Evolutionary conservation across 441 rosid species (phyloP), one percentile per base, ranked within the genome.

Genomic region (Populus hybrid): DNA sequence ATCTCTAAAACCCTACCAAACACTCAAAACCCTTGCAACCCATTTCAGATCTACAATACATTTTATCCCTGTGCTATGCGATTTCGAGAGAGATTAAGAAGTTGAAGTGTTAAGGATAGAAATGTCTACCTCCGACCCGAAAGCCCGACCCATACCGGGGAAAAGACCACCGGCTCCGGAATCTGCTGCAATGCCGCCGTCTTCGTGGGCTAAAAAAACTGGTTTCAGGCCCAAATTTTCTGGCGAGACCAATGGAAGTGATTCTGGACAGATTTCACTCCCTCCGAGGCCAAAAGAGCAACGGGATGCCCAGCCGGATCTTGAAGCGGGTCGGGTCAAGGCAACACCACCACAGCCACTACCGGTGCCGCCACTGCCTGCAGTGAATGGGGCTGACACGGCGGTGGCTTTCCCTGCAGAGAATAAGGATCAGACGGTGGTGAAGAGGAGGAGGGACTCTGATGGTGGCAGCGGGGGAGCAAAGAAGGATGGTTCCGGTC

Each of bases 151-250:
- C 24, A 89, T 90, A 75, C 94, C 91, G 1, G 93, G 91, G 28
- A 82, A 91, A 1, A 89, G 90, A 91, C 97, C 90, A 0, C 94
- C 98, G 3, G 76, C 86, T 70, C 92, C 94, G 10, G 98, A 91
- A 32, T 81, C 96, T 0, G 78, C 96, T 26, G 82, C 95, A 78
- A 73, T 91, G 86, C 93, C 97, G 79, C 97, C 97, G 4, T 86
- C 99, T 78, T 82, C 99, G 0, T 95, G 99, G 99, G 99, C 99
- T 9, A 91, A 92, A 80, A 82, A 88, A 75, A 95, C 97, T 57
- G 98, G 98, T 5, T 95, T 95, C 76, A 96, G 92, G 7, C 98
- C 99, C 42, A 95, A 90, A 81, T 92, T 94, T 90, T 95, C 99
- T 71, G 99, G 99, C 32, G 98, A 92, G 88, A 73, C 94, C 76